Evolutionary conservation across 805 yeast species (phyloP).

Genomic region (Kuraishia piskuri): DNA sequence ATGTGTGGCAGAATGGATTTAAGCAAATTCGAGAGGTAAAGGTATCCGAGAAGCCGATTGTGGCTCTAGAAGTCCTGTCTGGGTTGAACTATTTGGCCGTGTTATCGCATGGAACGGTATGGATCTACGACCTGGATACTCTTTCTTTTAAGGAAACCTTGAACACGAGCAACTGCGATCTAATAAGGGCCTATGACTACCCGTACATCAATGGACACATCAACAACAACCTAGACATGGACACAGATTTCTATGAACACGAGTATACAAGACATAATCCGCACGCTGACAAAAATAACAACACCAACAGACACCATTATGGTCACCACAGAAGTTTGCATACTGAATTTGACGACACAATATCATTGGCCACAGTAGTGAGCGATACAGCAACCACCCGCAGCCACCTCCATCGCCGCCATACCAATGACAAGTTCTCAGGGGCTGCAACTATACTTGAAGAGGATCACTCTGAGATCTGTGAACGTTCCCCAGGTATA

Average conservation of each 20-base stretch:
- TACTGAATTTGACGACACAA: not conserved
- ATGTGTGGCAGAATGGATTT: not conserved
- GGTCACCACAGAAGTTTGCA: not conserved
- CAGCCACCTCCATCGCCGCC: not conserved
- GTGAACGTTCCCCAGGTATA: not conserved
- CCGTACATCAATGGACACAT: not conserved
- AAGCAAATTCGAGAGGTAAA: not conserved
- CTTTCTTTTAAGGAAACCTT: conserved; percentile 21
- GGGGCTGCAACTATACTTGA: not conserved
- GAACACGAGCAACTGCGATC: conserved; percentile 23
- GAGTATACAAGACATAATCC: not conserved
- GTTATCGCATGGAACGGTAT: conserved; percentile 20
- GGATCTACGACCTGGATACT: conserved; percentile 21
- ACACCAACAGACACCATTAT: not conserved
- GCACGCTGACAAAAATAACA: not conserved
- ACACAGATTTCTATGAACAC: not conserved
- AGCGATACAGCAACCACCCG: not conserved
- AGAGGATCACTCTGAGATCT: not conserved
- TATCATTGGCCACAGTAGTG: conserved; percentile 1
- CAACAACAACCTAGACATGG: not conserved
- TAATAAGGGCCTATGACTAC: conserved; percentile 17
- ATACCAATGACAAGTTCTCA: not conserved
- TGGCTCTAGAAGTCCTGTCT: conserved; percentile 22
- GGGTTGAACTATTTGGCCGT: conserved; percentile 22
- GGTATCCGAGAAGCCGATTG: conserved; percentile 12